Evolutionary conservation across 2,329 filamentous ascomycete species (phyloP), one percentile per base, ranked within the genome.

Genomic region (Verticillium longisporum): DNA sequence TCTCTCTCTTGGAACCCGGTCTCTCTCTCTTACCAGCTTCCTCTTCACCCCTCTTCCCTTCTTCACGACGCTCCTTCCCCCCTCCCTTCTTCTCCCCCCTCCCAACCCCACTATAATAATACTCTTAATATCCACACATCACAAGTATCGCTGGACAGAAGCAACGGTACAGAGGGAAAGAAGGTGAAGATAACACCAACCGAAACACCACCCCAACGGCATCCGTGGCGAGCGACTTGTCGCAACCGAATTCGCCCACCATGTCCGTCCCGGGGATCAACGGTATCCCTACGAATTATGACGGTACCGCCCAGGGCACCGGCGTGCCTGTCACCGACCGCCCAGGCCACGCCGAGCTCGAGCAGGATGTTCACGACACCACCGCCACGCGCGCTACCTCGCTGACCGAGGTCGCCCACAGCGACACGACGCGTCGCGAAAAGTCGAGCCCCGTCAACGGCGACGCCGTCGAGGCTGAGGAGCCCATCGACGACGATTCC

Each of bases 261-360:
- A 80, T 80, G 78, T 77, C 78, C 57, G 75, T 79, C 60, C 68
- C 73, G 58, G 77, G 73, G n/a, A 57, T 68, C 61, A 67, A 69
- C 34, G 71, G 72, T 67, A 72, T 75, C 65, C 78, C 78, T 61
- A 75, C 74, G 67, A 81, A 78, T 67, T 78, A 82, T 68, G 81
- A 83, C 68, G 74, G 72, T 65, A 80, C 80, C 32, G 76, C 78
- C 11, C 77, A 79, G 64, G 71, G 67, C 13, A 71, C 72, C 15
- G 78, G 79, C 57, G 72, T 72, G 41, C 76, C 80, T 4, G 63
- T 68, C 10, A 64, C 70, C 21, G 63, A 63, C 18, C 71, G 64
- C 63, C 60, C 68, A 32, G 65, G 65, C 26, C 62, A 68, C 61
- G 68, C 71, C 50, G 69, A 71, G 32, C 67, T 71, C 45, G 66